Conservation (phyloP, 208 protist species). For the Vickermania spadyakhi region DNA sequence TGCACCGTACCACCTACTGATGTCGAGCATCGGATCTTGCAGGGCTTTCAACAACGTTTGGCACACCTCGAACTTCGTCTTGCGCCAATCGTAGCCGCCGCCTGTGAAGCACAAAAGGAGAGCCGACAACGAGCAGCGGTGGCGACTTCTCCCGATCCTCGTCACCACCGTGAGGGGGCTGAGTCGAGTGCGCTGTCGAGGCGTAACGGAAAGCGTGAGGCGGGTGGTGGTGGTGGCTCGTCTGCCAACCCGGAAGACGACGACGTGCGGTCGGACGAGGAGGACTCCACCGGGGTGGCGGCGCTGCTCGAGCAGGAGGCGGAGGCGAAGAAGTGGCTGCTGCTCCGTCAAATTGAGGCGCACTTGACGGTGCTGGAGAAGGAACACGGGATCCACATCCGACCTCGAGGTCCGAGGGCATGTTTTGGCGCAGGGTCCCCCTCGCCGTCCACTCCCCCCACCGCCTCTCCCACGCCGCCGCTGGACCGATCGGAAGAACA, state of each 20-base stretch:
- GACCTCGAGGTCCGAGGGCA: not conserved
- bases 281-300: not conserved
- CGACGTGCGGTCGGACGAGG: not conserved
- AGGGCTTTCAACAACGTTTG: not conserved
- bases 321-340: not conserved
- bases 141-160: no score
- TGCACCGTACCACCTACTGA: no score
- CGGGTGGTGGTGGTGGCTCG: not conserved
- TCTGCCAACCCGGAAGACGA: not conserved
- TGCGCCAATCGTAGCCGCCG: not conserved
- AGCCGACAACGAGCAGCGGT: not conserved
- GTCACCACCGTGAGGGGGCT: not conserved
- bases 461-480: not conserved
- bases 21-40: not conserved
- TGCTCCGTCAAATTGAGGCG: not conserved
- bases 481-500: not conserved
- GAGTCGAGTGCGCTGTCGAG: no score
- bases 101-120: no score
- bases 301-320: no score
- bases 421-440: not conserved
- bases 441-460: not conserved
- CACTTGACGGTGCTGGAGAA: not conserved
- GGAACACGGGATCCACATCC: not conserved
- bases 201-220: not conserved
- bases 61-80: not conserved